Percentiles rank a stretch among this genome's conserved stretches.
Conservation (phyloP, 1,284 basidiomycete genomes). For the Sphagnurus paluster region DNA sequence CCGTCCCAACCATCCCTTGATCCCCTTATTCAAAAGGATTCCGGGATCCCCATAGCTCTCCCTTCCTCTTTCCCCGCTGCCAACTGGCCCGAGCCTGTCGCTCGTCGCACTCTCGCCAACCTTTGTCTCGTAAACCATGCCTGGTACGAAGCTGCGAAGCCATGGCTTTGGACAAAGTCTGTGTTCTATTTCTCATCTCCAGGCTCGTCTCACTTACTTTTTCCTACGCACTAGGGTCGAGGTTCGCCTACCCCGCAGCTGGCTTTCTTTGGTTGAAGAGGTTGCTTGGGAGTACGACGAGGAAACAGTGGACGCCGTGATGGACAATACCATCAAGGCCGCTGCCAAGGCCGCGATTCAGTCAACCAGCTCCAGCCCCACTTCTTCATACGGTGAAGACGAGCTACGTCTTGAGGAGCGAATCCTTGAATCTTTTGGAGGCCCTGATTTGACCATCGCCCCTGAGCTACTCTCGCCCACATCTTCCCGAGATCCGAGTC, state of each 20-base stretch:
- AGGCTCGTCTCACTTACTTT: constrained; percentile 6
- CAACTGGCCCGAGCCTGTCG: constrained; percentile 63
- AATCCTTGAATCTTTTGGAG: constrained; percentile 56
- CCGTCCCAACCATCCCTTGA: constrained; percentile 62
- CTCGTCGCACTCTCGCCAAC: constrained; percentile 61
- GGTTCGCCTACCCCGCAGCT: constrained; percentile 73
- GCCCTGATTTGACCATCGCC: constrained; percentile 66
- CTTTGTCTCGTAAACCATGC: constrained; percentile 72
- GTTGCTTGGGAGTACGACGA: constrained; percentile 72
- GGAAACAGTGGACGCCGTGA: constrained; percentile 61
- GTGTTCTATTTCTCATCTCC: constrained; percentile 16
- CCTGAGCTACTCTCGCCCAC: constrained; percentile 73
- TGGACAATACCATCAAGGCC: constrained; percentile 61
- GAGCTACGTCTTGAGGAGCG: constrained; percentile 59
- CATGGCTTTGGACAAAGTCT: constrained; percentile 74
- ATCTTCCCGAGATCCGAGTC: constrained; percentile 78
- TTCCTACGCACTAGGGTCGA: constrained; percentile 47
- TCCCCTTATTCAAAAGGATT: constrained; percentile 54
- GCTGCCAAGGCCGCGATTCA: constrained; percentile 59
- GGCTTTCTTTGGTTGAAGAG: constrained; percentile 77
- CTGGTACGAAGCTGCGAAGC: constrained; percentile 77
- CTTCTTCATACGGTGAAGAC: constrained; percentile 36
- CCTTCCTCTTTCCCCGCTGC: constrained; percentile 71
- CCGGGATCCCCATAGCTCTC: constrained; percentile 55
- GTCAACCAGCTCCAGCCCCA: constrained; percentile 32